Conservation (phyloP, 768 basidiomycete genomes). For the Coprinopsis sp. region DNA sequence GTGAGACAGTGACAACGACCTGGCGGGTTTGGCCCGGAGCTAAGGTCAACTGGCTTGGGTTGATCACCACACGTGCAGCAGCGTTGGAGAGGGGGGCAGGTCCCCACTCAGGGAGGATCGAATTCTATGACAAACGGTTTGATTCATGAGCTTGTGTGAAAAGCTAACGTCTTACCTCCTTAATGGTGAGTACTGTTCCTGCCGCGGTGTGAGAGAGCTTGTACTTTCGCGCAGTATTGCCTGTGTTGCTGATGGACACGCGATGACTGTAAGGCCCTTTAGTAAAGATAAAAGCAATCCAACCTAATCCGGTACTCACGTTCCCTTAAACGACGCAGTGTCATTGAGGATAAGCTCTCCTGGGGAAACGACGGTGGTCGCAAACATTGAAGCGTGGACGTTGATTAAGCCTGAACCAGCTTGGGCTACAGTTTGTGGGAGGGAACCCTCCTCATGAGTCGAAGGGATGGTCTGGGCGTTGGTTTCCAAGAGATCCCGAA, state of each 20-base stretch:
- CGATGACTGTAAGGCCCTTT: conserved; percentile 27
- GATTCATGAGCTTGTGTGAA: neutral
- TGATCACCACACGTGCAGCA: conserved; percentile 42
- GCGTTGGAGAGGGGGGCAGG: conserved; percentile 44
- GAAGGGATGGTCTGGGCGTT: conserved; percentile 37
- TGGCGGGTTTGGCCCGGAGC: conserved; percentile 31
- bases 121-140: neutral
- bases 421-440: conserved; percentile 43
- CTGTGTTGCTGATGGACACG: conserved; percentile 48
- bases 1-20: conserved; percentile 38
- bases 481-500: conserved; percentile 37
- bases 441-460: conserved; percentile 39
- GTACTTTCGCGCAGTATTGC: conserved; percentile 35
- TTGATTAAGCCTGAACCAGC: conserved; percentile 52
- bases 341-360: conserved; percentile 56
- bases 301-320: too few species aligned
- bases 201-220: conserved; percentile 52
- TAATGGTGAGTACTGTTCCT: conserved; percentile 46
- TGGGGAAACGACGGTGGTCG: conserved; percentile 44
- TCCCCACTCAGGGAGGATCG: conserved; percentile 30
- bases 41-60: conserved; percentile 38
- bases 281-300: too few species aligned
- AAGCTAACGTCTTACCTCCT: conserved; percentile 32
- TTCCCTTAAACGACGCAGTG: conserved; percentile 43
- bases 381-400: conserved; percentile 48